A percentile compares a stretch with the other conserved stretches of the same genome.
phyloP scores from a whole-genome alignment of 495 filamentous ascomycete genomes.

The Aspergillus bertholletiae region DNA sequence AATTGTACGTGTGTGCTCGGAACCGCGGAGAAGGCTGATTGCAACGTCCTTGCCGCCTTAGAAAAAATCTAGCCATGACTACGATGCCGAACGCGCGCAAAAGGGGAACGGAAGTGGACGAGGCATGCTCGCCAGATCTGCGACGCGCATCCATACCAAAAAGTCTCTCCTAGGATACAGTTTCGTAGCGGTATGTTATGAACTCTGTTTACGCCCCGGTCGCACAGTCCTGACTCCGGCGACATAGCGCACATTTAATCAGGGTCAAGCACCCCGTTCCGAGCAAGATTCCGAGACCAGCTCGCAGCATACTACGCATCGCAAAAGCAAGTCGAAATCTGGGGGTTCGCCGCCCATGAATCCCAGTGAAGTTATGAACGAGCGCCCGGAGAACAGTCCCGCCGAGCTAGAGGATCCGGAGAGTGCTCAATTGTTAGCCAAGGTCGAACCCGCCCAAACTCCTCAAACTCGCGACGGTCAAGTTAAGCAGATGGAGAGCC shows the following conservation, averaged over 20 bases:
- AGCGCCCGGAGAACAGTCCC: neutral
- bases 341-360: neutral
- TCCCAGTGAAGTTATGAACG: neutral
- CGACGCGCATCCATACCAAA: neutral
- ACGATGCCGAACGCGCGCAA: neutral
- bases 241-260: neutral
- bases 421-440: neutral
- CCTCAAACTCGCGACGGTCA: neutral
- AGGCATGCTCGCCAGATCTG: neutral
- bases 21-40: neutral
- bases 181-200: neutral
- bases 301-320: neutral
- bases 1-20: neutral
- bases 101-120: neutral
- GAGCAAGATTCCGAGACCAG: neutral
- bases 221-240: neutral
- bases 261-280: neutral
- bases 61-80: neutral
- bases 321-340: neutral
- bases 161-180: neutral
- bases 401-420: neutral
- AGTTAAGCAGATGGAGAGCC: neutral
- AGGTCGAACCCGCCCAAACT: neutral
- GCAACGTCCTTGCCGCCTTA: neutral
- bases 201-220: neutral